Evolutionary conservation across 495 filamentous ascomycete genomes (phyloP), one percentile per base, ranked within the genome.

Genomic region (Cercophora samala): DNA sequence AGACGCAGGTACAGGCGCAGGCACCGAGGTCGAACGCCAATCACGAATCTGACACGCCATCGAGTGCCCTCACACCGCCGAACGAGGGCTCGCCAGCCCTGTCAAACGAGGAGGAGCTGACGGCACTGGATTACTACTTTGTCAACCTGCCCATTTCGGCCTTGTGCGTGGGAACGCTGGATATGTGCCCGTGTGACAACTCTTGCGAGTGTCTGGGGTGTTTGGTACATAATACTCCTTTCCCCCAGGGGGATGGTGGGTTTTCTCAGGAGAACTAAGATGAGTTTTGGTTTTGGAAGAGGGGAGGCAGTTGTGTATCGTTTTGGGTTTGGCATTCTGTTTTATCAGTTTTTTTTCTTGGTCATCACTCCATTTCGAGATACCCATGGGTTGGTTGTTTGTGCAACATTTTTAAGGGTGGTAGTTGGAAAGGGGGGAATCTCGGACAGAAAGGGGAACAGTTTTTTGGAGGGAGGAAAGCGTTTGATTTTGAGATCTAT

Each of bases 201-300:
- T 79, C 81, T 63, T 86, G 84, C 67, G 68, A 79, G 24, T 86
- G 84, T 64, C 68, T 83, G 3, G 84, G 82, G 18, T 86, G 84
- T 64, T 23, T 68, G 17, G 67, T 78, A n/a, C 72, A 74, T 54
- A 62, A 66, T 22, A 32, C 24, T 11, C 42, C 19, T 9, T 46
- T 46, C 15, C 15, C 37, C 2, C 37, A 46, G 37, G 37, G 15
- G 37, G 15, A 46, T 17, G 15, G 15, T 9, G 37, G 3, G 1
- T 29, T 29, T 8, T 17, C 37, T 1, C 11, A 13, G 37, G 9
- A n/a, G n/a, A n/a, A n/a, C n/a, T n/a, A 32, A 32, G 29, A 3
- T 32, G 29, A 32, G 29, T 32, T 32, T 4, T 8, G 4, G 29
- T 32, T 32, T 32, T 32, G 29, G 8, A 32, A 32, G 29, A 8